Base-by-base conservation (phyloP, 805 yeast species). In the Torulaspora gathmanii region DNA sequence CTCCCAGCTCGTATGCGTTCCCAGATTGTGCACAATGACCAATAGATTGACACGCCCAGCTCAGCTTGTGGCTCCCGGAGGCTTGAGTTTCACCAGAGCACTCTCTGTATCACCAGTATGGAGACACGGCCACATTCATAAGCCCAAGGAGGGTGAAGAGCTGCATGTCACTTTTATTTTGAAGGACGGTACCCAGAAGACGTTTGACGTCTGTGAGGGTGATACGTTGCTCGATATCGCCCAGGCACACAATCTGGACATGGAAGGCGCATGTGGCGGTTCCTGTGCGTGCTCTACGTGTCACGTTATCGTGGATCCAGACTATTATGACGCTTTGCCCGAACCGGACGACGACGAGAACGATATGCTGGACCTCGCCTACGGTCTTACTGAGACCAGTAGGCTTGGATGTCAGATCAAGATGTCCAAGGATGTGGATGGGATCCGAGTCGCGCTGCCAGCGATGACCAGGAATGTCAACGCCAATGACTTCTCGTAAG, bases 231-330 rank as follows among this genome's bases (percentile, higher is more conserved):
- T 93, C 63, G 99, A 93, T 63, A 88, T 93, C 45, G 99, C 98
- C 5, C 98, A 93, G 69, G 95, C 93, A 3, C 69, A 90, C 61
- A 84, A 90, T 57, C 67, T 93, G 46, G 99, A 93, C 54, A 90
- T 93, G 93, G 99, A 93, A 65, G 96, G 87, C 36, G 99, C 99
- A 0, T 93, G 99, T 68, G 99, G 99, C 17, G 99, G 98, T 3
- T 88, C 97, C 3, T 93, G 99, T 73, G 99, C 99, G 1, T 93
- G 99, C 65, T 89, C 97, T 4, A 93, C 99, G 0, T 93, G 99
- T 63, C 99, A 93, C 68, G 83, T 93, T 43, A 91, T 93, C 40
- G 89, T 93, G 31, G 99, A 93, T 63, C 98, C 99, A 0, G 96
- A 85, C 37, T 89, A 72, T 64, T 93, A 88, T 68, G 99, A 93